A percentile compares a stretch with the other conserved stretches of the same genome.
phyloP scores from a whole-genome alignment of 2,329 filamentous ascomycete species.

The Nigrospora sphaerica region DNA sequence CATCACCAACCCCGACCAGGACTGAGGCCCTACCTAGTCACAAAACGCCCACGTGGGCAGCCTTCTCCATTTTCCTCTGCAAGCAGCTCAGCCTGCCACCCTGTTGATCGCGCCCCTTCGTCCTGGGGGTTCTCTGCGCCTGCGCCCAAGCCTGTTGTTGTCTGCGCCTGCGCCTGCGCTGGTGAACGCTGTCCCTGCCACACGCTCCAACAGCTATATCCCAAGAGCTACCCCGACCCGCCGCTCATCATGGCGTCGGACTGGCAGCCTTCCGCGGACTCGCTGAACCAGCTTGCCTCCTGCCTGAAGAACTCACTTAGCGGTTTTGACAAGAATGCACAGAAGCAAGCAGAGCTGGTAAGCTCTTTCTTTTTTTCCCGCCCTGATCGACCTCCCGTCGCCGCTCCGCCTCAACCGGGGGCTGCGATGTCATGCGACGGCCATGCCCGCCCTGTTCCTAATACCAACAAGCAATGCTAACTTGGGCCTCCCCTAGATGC shows the following conservation, averaged over 20 bases:
- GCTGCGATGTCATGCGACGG: no score
- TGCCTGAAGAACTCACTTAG: conserved; percentile 91
- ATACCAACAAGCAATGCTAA: conserved; percentile 18
- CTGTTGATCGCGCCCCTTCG: no score
- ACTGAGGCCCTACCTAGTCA: no score
- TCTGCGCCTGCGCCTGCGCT: no score
- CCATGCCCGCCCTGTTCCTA: conserved; percentile 1
- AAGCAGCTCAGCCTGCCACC: no score
- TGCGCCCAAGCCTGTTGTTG: no score
- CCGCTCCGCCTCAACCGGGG: neutral
- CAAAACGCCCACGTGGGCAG: no score
- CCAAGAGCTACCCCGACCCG: conserved; percentile 6
- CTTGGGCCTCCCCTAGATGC: conserved; percentile 58
- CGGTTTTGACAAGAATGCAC: conserved; percentile 68
- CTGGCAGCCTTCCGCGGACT: conserved; percentile 87
- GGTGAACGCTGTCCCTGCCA: no score
- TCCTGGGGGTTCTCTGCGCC: no score
- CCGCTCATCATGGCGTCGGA: conserved; percentile 53
- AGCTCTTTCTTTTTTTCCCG: conserved; percentile 22
- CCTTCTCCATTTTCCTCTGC: no score
- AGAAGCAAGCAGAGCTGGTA: conserved; percentile 86
- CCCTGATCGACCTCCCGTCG: neutral
- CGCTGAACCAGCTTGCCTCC: conserved; percentile 79
- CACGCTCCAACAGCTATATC: neutral
- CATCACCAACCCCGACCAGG: no score